Percentiles rank a stretch among this genome's conserved stretches.
Evolutionary conservation across 2,329 filamentous ascomycete genomes (phyloP).

Genomic region (Sphaerostilbella broomeana): DNA sequence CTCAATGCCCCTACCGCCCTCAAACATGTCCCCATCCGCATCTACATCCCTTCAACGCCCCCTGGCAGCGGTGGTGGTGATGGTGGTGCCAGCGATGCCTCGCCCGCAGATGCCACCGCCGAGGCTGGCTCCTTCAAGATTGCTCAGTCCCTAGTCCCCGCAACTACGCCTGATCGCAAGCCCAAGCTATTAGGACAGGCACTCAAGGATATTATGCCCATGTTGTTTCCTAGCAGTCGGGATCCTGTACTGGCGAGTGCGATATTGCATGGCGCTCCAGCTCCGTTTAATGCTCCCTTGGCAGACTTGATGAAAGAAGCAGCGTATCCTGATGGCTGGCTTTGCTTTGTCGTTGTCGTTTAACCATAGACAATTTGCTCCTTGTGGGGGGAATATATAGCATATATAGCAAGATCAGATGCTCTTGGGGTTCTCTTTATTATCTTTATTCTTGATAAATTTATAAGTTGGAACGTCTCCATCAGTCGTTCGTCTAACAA

Average conservation of each 20-base stretch:
- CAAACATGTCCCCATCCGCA: conserved; percentile 75
- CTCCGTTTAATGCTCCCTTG: conserved; percentile 73
- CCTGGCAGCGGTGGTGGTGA: conserved; percentile 26
- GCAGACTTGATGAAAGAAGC: conserved; percentile 78
- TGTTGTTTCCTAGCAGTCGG: conserved; percentile 78
- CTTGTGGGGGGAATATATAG: background rate
- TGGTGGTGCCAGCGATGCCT: too few relatives aligned
- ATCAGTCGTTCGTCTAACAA: too few relatives aligned
- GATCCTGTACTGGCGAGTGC: conserved; percentile 79
- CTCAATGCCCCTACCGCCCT: conserved; percentile 69
- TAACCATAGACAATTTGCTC: conserved; percentile 31
- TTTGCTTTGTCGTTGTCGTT: conserved; percentile 75
- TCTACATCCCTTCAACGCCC: conserved; percentile 72
- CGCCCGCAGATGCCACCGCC: conserved; percentile 20
- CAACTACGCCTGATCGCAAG: conserved; percentile 25
- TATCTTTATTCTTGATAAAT: too few relatives aligned
- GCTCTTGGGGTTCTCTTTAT: too few relatives aligned
- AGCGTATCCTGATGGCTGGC: conserved; percentile 87
- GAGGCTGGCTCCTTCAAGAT: conserved; percentile 55
- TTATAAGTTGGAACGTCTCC: too few relatives aligned
- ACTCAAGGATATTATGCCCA: conserved; percentile 67
- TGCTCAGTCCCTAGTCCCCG: conserved; percentile 69
- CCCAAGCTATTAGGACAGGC: conserved; percentile 63
- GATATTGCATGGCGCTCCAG: conserved; percentile 74
- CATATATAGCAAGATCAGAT: background rate